Evolutionary conservation across 257 asterid species (phyloP), one percentile per base, ranked within the genome.

Genomic region (Jasminum sambac): DNA sequence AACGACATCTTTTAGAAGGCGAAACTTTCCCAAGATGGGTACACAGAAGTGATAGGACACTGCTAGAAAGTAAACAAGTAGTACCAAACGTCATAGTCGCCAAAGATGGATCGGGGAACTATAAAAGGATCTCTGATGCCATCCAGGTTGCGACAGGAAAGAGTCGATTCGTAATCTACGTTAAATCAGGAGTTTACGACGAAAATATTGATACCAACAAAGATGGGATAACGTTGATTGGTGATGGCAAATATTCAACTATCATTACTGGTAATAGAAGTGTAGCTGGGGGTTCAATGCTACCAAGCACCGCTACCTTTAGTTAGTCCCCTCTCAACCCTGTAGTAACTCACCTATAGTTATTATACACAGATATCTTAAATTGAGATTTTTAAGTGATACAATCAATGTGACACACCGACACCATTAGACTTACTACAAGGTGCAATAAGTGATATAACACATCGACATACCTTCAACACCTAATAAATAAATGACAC

Each of bases 171-270:
- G 80, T 78, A 58, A 78, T 81, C 25, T 78, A 81, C 34, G 79
- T 81, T 63, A 81, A 81, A 26, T 72, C 85, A 0, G 96, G 96
- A 48, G 83, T 82, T 8, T 91, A 91, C 36, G 84, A 74, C 44
- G 97, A 91, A 82, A 85, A 79, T 23, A 81, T 89, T 17, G 82
- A 70, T 5, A 80, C 81, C 0, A 76, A 82, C 16, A 89, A 87
- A 66, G 92, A 87, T 68, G 96, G 97, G 14, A 85, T 91, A 17
- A 87, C 90, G 8, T 82, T 91, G 48, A 81, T 91, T 1, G 97
- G 97, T 5, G 95, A 87, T 30, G 96, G 97, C 0, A 91, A 87
- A 74, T 87, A 85, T 52, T 80, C 92, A 14, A 85, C 92, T 0
- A 8, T 91, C 25, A 87, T 91, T 16, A 72, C 80, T 25, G 81